Conservation (phyloP, 148 eudicot species). For the Persicaria maculosa region DNA sequence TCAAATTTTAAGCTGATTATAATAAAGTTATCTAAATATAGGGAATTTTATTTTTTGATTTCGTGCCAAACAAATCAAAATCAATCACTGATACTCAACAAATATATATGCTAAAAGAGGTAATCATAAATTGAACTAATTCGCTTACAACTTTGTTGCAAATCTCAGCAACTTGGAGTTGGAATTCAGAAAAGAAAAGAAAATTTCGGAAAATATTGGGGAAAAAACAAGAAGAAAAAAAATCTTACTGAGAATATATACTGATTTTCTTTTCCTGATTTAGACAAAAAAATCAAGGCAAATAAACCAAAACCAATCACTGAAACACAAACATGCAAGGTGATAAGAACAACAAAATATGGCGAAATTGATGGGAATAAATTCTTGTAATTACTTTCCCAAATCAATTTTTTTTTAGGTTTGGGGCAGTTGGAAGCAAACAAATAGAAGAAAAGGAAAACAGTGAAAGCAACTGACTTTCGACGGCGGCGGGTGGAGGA, state of each 20-base stretch:
- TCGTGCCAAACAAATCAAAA: neutral
- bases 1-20: too few relatives aligned
- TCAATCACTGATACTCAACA: neutral
- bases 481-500: slow-evolving; percentile 31
- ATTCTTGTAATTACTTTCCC: too few relatives aligned
- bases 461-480: slow-evolving; percentile 30
- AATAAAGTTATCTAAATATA: too few relatives aligned
- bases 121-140: neutral
- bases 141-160: neutral
- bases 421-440: neutral
- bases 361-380: neutral
- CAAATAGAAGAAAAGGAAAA: neutral
- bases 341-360: neutral
- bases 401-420: too few relatives aligned
- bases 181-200: neutral
- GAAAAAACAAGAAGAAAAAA: too few relatives aligned
- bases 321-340: neutral
- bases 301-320: neutral
- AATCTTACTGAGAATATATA: too few relatives aligned
- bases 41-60: neutral
- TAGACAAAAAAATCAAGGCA: neutral
- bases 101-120: neutral
- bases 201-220: too few relatives aligned
- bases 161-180: neutral
- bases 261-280: too few relatives aligned